phyloP scores from a whole-genome alignment of 2,329 filamentous ascomycete genomes.

The Paradendryphiella salina region DNA sequence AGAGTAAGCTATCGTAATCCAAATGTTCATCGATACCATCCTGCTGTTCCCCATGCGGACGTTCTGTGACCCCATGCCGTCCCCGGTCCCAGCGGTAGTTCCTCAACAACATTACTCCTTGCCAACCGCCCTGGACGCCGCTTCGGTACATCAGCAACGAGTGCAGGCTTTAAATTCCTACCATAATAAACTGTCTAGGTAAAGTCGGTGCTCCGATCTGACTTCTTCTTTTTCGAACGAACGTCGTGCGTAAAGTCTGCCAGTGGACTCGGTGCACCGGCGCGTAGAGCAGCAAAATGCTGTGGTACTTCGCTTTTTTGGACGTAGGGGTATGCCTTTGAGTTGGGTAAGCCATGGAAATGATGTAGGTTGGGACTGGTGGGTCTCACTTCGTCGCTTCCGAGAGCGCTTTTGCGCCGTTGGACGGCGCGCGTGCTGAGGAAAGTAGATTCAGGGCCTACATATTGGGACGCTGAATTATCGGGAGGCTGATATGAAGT shows the following conservation, averaged over 20 bases:
- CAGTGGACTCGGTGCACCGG: slow-evolving; percentile 20
- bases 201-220: slow-evolving; percentile 9
- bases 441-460: background rate
- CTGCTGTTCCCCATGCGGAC: background rate
- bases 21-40: background rate
- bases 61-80: background rate
- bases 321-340: slow-evolving; percentile 29
- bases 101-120: background rate
- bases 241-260: background rate
- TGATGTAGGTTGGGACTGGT: slow-evolving; percentile 29
- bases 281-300: slow-evolving; percentile 22
- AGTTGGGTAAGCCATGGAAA: slow-evolving; percentile 19
- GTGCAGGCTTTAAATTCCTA: background rate
- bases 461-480: background rate
- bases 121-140: background rate
- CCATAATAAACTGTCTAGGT: slow-evolving; percentile 17
- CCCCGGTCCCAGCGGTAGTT: background rate
- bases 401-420: background rate
- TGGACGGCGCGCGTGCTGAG: background rate
- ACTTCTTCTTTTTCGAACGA: background rate
- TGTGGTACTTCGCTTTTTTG: slow-evolving; percentile 23
- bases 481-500: background rate
- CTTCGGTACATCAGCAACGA: background rate
- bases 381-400: slow-evolving; percentile 1
- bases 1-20: background rate